These are phyloP conservation scores for Quercus rubra DNA, from an alignment of 306 rosid species.

Conservation along the genomic window DNA sequence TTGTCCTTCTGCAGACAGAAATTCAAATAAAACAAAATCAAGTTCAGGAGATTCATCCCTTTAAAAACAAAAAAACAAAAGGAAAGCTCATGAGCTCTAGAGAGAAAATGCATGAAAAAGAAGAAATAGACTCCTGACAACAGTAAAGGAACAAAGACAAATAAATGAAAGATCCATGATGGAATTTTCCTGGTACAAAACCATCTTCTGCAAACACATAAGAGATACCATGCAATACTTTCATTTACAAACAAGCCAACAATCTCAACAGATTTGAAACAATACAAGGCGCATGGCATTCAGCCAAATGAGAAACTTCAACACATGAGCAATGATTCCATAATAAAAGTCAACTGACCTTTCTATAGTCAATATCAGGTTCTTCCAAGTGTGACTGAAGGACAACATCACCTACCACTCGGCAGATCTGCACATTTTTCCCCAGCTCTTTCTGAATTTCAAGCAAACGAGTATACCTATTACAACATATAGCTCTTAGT, in stretches of 20 bases:
- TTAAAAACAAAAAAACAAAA: conserved; percentile 1
- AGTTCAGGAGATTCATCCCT: conserved; percentile 12
- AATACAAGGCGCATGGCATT: background rate
- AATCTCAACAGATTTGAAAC: background rate
- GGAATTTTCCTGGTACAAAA: background rate
- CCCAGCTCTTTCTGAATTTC: conserved; percentile 85
- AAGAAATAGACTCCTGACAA: background rate
- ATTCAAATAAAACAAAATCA: conserved; percentile 8
- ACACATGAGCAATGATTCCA: background rate
- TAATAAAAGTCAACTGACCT: conserved; percentile 44
- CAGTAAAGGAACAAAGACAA: background rate
- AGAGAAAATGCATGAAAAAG: background rate
- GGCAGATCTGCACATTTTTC: conserved; percentile 71
- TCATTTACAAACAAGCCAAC: background rate
- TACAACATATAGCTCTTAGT: conserved; percentile 83
- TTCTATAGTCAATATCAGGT: conserved; percentile 53
- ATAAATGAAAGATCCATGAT: background rate
- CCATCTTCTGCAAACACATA: background rate
- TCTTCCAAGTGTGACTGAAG: conserved; percentile 61
- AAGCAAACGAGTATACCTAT: conserved; percentile 84
- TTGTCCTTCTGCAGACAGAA: conserved; percentile 58
- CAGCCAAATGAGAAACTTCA: background rate
- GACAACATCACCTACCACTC: conserved; percentile 65
- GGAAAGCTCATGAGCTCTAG: conserved; percentile 5
- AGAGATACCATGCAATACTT: background rate